Percentiles rank a stretch among this genome's conserved stretches.
Conservation (phyloP, 345 rosid species). For the Murraya koenigii region DNA sequence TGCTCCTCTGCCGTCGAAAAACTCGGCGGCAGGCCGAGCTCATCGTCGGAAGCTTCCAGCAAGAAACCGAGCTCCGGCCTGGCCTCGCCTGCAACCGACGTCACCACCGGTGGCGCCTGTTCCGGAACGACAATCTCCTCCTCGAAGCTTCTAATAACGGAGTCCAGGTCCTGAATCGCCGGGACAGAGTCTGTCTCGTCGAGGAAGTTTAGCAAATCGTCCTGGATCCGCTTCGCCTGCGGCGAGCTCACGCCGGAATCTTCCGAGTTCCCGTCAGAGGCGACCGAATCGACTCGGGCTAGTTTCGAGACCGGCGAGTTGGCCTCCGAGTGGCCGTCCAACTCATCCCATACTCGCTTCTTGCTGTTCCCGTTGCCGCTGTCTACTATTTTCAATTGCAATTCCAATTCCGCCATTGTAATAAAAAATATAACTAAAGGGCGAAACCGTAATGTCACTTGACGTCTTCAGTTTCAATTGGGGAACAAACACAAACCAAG, state of each 20-base stretch:
- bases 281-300: constrained; percentile 25
- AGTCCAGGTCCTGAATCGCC: constrained; percentile 56
- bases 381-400: background rate
- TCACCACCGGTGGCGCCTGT: constrained; percentile 14
- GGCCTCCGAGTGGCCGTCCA: background rate
- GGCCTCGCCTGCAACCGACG: constrained; percentile 23
- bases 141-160: constrained; percentile 71
- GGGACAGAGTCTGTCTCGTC: constrained; percentile 56
- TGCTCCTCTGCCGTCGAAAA: constrained; percentile 28
- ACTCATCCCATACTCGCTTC: constrained; percentile 31
- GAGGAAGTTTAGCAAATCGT: constrained; percentile 50
- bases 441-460: background rate
- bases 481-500: background rate
- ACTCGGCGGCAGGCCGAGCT: constrained; percentile 74
- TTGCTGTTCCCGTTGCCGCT: background rate
- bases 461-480: background rate
- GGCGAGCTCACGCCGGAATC: constrained; percentile 36
- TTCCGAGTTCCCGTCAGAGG: constrained; percentile 17
- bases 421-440: background rate
- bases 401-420: constrained; percentile 16
- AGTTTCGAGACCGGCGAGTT: constrained; percentile 29
- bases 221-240: constrained; percentile 52
- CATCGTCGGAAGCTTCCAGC: constrained; percentile 78
- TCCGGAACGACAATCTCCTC: constrained; percentile 40
- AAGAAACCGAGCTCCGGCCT: constrained; percentile 68